Percentiles rank a stretch among this genome's conserved stretches.
phyloP scores from a whole-genome alignment of 352 stramenopile genomes.

The Phytophthora hybrid region DNA sequence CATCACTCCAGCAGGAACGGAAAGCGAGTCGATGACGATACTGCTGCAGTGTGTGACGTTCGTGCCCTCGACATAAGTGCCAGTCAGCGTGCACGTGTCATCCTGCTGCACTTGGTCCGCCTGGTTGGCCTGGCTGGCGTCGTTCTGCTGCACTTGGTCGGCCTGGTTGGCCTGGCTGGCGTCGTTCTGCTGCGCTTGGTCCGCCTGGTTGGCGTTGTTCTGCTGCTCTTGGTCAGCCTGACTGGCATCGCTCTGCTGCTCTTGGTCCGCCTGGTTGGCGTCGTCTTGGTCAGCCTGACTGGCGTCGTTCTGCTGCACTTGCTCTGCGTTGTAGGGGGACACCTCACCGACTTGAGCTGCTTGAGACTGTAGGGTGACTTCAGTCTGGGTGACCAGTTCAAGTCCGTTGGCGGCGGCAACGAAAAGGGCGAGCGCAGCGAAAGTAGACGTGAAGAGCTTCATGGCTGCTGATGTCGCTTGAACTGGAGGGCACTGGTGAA shows the following conservation, averaged over 20 bases:
- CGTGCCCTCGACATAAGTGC: constrained; percentile 29
- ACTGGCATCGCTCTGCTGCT: too few species aligned
- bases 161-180: background rate
- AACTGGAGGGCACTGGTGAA: background rate
- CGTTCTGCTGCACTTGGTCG: background rate
- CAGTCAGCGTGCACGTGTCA: constrained; percentile 27
- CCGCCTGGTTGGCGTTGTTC: too few species aligned
- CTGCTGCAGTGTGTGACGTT: constrained; percentile 23
- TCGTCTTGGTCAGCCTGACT: too few species aligned
- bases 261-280: too few species aligned
- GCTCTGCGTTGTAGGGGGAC: constrained; percentile 5
- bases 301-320: background rate
- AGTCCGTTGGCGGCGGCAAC: background rate
- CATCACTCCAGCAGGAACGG: constrained; percentile 35
- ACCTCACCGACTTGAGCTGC: constrained; percentile 8
- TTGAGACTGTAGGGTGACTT: constrained; percentile 6
- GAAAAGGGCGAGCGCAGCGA: constrained; percentile 1
- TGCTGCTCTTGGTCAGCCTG: background rate
- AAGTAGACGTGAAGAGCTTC: constrained; percentile 7
- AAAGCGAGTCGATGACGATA: constrained; percentile 33
- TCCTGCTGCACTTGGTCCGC: background rate
- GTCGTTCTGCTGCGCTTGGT: background rate
- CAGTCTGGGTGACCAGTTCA: constrained; percentile 11
- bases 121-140: background rate
- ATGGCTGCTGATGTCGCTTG: background rate